These are phyloP conservation scores for Gremmenia infestans DNA, from an alignment of 2,329 filamentous ascomycete species.

Conservation along the genomic window DNA sequence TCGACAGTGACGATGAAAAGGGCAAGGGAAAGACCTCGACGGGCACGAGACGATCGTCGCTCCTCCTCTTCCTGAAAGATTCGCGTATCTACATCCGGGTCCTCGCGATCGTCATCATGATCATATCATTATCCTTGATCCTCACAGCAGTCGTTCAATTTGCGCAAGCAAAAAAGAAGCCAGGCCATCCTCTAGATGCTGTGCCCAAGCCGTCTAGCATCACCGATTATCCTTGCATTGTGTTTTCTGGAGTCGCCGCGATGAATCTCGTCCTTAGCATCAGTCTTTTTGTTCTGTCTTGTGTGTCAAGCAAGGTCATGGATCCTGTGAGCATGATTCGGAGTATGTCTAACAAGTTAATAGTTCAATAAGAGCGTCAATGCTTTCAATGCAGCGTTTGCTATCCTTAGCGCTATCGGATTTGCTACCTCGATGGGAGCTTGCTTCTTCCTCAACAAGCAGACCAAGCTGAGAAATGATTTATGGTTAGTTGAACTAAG, in stretches of 20 bases:
- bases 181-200: slow-evolving; percentile 7
- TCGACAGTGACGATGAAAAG: not conserved
- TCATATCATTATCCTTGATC: slow-evolving; percentile 15
- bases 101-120: slow-evolving; percentile 15
- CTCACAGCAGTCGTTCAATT: slow-evolving; percentile 16
- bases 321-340: not conserved
- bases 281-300: slow-evolving; percentile 12
- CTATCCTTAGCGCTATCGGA: slow-evolving; percentile 14
- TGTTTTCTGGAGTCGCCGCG: slow-evolving; percentile 11
- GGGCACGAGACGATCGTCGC: not conserved
- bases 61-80: slow-evolving; percentile 4
- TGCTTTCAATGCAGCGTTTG: slow-evolving; percentile 16
- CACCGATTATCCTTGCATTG: slow-evolving; percentile 16
- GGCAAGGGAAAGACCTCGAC: not conserved
- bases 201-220: slow-evolving; percentile 9
- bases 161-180: slow-evolving; percentile 9
- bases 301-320: slow-evolving; percentile 15
- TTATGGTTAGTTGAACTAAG: slow-evolving; percentile 11
- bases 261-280: slow-evolving; percentile 17
- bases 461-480: slow-evolving; percentile 11
- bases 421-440: slow-evolving; percentile 19
- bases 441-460: slow-evolving; percentile 14
- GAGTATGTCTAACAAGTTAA: slow-evolving; percentile 6
- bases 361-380: slow-evolving; percentile 17
- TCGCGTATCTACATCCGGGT: slow-evolving; percentile 12